A percentile compares a stretch with the other conserved stretches of the same genome.
Conservation (phyloP, 164 flowering plant genomes). For the Vitis rupestris region DNA sequence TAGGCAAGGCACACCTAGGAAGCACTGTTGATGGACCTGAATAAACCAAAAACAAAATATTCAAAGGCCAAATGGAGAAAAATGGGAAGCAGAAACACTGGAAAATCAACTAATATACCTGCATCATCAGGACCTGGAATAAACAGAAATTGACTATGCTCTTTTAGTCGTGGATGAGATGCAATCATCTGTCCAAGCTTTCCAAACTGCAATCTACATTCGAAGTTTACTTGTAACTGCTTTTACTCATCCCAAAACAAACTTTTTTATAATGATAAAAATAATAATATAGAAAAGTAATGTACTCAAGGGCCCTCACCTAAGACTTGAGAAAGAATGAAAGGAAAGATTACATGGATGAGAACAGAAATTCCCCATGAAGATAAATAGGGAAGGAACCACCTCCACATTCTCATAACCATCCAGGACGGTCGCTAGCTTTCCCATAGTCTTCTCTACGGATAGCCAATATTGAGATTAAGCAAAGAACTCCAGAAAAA, state of each 20-base stretch:
- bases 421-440: slow-evolving; percentile 70
- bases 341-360: slow-evolving; percentile 89
- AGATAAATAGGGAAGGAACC: slow-evolving; percentile 92
- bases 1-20: slow-evolving; percentile 77
- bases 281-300: no score
- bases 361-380: slow-evolving; percentile 97
- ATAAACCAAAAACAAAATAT: slow-evolving; percentile 7
- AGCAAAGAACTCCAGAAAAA: not conserved
- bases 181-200: slow-evolving; percentile 84
- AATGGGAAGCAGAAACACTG: not conserved
- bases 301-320: slow-evolving; percentile 39
- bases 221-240: slow-evolving; percentile 2
- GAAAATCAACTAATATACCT: slow-evolving; percentile 40
- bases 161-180: slow-evolving; percentile 66
- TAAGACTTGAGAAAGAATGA: slow-evolving; percentile 65
- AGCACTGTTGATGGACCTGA: slow-evolving; percentile 88
- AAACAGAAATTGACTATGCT: slow-evolving; percentile 75
- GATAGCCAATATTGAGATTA: slow-evolving; percentile 18
- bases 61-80: not conserved
- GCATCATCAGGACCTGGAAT: slow-evolving; percentile 97
- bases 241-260: not conserved
- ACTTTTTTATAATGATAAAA: not conserved
- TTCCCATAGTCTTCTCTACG: slow-evolving; percentile 79
- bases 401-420: slow-evolving; percentile 84
- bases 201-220: slow-evolving; percentile 76